Evolutionary conservation across 2,329 filamentous ascomycete genomes (phyloP), one percentile per base, ranked within the genome.

Genomic region (Aspergillus eucalypticola): DNA sequence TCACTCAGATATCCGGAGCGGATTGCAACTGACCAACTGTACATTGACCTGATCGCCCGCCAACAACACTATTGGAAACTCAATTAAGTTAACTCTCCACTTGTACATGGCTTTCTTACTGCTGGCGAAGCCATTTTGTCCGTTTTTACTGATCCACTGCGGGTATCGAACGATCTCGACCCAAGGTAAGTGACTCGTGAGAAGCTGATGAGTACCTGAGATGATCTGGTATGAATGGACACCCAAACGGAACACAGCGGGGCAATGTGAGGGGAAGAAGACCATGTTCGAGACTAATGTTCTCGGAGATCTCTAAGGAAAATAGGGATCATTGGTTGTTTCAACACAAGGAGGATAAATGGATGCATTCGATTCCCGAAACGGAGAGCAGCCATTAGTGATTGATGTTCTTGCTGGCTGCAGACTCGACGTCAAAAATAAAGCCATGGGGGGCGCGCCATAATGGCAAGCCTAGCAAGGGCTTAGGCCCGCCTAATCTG

Each of bases 381-480:
- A 35, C 42, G 53, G 53, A 21, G 29, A 29, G 39, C 39, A 11
- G 32, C 51, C 39, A 23, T 42, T 39, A 35, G n/a, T 44, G 25
- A 17, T 21, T 19, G 39, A 41, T 46, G 39, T 32, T 41, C 19
- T 17, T 25, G 25, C 42, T 55, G 53, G 44, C 53, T 46, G 53
- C 53, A 55, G 53, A 46, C 39, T 32, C 23, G 53, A 55, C 25
- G 53, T 55, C 41, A 42, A 42, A 55, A 55, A 29, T 46, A 55
- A 29, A 42, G 39, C 38, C 39, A 55, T 55, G 25, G 42, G 44
- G 32, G 38, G 42, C 25, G 39, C 41, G 44, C 53, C 35, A 53
- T 23, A 53, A 46, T 46, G 38, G 52, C 21, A 42, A 11, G 53
- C n/a, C 27, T 41, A 55, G 53, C 15, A 44, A 44, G 35, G 39